phyloP scores from a whole-genome alignment of 352 stramenopile genomes.

The Pythium oligandrum region DNA sequence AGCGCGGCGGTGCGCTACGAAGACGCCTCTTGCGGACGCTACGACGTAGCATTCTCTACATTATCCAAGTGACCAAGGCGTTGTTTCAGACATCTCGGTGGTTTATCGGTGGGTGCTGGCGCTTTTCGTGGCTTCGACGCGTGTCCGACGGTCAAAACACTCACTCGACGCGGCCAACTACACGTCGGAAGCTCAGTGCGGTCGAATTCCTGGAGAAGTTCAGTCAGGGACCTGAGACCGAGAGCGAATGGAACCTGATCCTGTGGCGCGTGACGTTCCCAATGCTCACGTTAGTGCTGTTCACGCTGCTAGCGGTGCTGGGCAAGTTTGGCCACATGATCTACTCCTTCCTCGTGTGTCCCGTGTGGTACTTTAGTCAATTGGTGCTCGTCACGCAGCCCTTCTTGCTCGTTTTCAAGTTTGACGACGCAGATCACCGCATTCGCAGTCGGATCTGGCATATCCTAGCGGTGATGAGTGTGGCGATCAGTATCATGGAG shows the following conservation, averaged over 20 bases:
- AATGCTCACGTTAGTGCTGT: conserved; percentile 69
- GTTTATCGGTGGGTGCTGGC: no score
- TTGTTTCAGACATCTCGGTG: no score
- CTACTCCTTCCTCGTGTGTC: conserved; percentile 68
- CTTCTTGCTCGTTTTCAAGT: conserved; percentile 74
- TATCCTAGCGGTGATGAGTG: conserved; percentile 36
- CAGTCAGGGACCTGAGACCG: conserved; percentile 53
- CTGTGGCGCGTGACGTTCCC: conserved; percentile 81
- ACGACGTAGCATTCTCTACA: no score
- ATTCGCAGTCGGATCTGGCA: conserved; percentile 42
- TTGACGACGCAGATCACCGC: conserved; percentile 29
- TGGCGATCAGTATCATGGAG: conserved; percentile 53
- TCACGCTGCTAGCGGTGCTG: conserved; percentile 54
- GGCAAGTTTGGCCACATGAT: conserved; percentile 57
- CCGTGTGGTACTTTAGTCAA: conserved; percentile 79
- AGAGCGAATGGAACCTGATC: conserved; percentile 81
- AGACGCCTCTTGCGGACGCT: no score
- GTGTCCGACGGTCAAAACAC: no score
- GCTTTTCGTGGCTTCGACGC: no score
- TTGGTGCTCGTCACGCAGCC: conserved; percentile 65
- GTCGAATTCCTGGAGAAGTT: conserved; percentile 74
- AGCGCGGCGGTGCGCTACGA: no score
- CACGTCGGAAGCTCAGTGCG: conserved; percentile 8
- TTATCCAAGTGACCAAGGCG: no score
- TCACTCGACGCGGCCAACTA: no score